Conservation (phyloP, 345 rosid genomes). For the Citrus reticulata region DNA sequence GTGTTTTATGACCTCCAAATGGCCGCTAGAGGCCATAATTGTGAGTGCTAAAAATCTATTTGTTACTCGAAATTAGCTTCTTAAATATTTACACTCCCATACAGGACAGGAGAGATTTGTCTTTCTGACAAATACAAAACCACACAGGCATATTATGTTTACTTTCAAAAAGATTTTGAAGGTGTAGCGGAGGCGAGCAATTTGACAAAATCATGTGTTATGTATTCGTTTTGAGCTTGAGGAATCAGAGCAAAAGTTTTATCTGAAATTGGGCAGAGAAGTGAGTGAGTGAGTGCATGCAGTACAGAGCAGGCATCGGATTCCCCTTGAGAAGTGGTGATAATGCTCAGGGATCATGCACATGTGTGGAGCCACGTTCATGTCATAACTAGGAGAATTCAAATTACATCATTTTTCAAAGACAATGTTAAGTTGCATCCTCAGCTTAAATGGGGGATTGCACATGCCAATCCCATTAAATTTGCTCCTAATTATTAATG, state of each 20-base stretch:
- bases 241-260: background rate
- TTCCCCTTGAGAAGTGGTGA: conserved; percentile 15
- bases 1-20: background rate
- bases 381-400: background rate
- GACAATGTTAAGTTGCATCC: background rate
- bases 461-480: background rate
- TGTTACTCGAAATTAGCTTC: background rate
- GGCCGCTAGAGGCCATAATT: background rate
- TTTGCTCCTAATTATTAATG: background rate
- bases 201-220: conserved; percentile 20
- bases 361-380: conserved; percentile 25
- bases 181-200: too few species aligned
- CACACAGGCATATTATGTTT: too few species aligned
- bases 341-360: conserved; percentile 1
- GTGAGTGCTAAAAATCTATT: background rate
- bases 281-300: background rate
- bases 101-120: background rate
- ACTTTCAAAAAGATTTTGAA: too few species aligned
- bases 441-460: background rate
- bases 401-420: background rate
- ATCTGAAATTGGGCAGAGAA: conserved; percentile 1
- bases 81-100: background rate
- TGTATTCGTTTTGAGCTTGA: background rate
- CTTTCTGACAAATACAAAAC: background rate
- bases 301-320: conserved; percentile 27